Evolutionary conservation across 2,329 filamentous ascomycete species (phyloP).

Genomic region (Clathrospora elynae): DNA sequence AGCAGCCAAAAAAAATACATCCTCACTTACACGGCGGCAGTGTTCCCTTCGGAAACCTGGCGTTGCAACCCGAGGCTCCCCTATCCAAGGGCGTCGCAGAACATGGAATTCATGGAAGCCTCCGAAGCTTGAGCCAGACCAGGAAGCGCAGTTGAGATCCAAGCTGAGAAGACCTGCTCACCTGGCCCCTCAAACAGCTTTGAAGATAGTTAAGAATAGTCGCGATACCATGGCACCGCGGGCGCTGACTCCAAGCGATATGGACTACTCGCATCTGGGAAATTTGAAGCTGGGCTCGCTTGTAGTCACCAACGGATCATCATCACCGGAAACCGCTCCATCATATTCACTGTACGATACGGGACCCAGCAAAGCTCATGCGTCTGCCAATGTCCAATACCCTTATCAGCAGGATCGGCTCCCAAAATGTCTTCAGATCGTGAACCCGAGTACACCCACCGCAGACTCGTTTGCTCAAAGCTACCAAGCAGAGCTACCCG

Average conservation of each 20-base stretch:
- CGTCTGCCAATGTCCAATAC: too few relatives aligned
- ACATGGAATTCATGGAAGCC: conserved; percentile 43
- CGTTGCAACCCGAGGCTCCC: conserved; percentile 43
- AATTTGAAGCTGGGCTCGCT: conserved; percentile 51
- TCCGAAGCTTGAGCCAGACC: conserved; percentile 29
- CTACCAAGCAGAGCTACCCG: conserved; percentile 37
- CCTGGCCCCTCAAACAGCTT: conserved; percentile 24
- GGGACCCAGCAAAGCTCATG: too few relatives aligned
- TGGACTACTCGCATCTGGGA: conserved; percentile 51
- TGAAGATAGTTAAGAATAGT: conserved; percentile 31
- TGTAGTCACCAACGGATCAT: conserved; percentile 54
- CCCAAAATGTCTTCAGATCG: conserved; percentile 22
- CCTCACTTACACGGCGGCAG: conserved; percentile 45
- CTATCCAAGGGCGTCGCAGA: conserved; percentile 41
- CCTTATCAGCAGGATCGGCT: too few relatives aligned
- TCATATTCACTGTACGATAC: conserved; percentile 17
- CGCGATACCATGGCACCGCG: conserved; percentile 29
- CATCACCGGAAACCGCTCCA: conserved; percentile 45
- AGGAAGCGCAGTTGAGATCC: conserved; percentile 41
- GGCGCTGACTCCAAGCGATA: conserved; percentile 50
- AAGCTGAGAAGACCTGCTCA: conserved; percentile 25
- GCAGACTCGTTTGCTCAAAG: conserved; percentile 33
- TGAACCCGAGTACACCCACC: conserved; percentile 26
- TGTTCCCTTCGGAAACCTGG: conserved; percentile 50
- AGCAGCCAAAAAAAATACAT: conserved; percentile 29